Percentiles rank a stretch among this genome's conserved stretches.
phyloP scores from a whole-genome alignment of 352 stramenopile species.

The Pythium myriotylum region DNA sequence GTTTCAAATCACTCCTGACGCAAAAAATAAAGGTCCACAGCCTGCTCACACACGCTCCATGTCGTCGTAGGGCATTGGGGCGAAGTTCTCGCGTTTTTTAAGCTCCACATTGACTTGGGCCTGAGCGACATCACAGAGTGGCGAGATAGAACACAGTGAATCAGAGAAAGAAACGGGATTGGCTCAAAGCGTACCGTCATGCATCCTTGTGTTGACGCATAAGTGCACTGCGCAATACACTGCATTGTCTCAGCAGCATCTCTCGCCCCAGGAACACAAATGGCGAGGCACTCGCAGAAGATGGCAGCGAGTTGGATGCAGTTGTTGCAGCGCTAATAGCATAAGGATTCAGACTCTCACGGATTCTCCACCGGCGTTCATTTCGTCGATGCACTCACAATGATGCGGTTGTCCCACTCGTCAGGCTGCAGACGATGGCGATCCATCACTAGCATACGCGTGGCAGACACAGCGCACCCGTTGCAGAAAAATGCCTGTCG shows the following conservation, averaged over 20 bases:
- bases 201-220: conserved; percentile 90
- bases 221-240: conserved; percentile 91
- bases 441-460: conserved; percentile 91
- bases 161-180: neutral
- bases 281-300: conserved; percentile 76
- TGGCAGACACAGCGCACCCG: conserved; percentile 89
- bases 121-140: conserved; percentile 16
- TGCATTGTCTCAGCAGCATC: conserved; percentile 85
- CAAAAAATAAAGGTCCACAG: neutral
- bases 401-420: conserved; percentile 93
- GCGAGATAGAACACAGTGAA: neutral
- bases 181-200: conserved; percentile 73
- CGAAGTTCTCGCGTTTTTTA: conserved; percentile 74
- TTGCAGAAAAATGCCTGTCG: conserved; percentile 81
- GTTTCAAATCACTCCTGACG: neutral
- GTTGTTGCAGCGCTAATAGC: conserved; percentile 88
- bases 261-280: conserved; percentile 65
- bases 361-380: no score
- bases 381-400: conserved; percentile 27
- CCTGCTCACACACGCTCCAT: conserved; percentile 59
- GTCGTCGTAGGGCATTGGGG: conserved; percentile 41
- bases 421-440: conserved; percentile 89
- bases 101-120: conserved; percentile 93
- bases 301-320: conserved; percentile 85
- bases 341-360: neutral